Evolutionary conservation across 1,284 basidiomycete species (phyloP), one percentile per base, ranked within the genome.

Genomic region (Puccinia horiana): DNA sequence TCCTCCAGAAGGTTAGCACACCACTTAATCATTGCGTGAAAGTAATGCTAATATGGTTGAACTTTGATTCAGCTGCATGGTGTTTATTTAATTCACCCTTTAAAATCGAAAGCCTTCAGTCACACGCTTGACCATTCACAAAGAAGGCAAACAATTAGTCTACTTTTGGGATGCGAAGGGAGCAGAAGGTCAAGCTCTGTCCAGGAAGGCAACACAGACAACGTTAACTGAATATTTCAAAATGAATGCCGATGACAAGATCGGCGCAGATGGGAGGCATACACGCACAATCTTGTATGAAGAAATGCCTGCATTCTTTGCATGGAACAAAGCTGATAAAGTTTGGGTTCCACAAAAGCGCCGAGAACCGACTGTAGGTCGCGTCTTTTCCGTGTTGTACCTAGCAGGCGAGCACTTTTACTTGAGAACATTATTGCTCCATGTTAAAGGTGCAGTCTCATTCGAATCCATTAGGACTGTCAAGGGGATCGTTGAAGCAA

Each of bases 31-130:
- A n/a, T n/a, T n/a, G n/a, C n/a, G n/a, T n/a, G n/a, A n/a, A 29
- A 26, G 70, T 2, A 12, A 3, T 40, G 16, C 42, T 37, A 47
- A 47, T 16, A 16, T 47, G 8, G 16, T 47, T 47, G 44, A 47
- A 47, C 44, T 47, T 47, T 47, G 44, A 16, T 65, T 37, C 26
- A 73, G 69, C 69, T 47, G 47, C 44, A 6, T 73, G 69, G 69
- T 18, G 69, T 16, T 26, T 73, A 4, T 73, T 73, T 3, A 32
- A 70, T 20, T 70, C 2, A 2, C 32, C 32, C n/a, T n/a, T n/a
- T n/a, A n/a, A n/a, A n/a, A n/a, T n/a, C n/a, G n/a, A n/a, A n/a
- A n/a, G n/a, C 67, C 67, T 14, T 35, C 32, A 29, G n/a, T 70
- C 11, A 18, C 32, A 40, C 23, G 67, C 3, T 35, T 70, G 2